These are phyloP conservation scores for Hypoxylon sp. DNA, from an alignment of 2,329 filamentous ascomycete genomes.

Conservation along the genomic window DNA sequence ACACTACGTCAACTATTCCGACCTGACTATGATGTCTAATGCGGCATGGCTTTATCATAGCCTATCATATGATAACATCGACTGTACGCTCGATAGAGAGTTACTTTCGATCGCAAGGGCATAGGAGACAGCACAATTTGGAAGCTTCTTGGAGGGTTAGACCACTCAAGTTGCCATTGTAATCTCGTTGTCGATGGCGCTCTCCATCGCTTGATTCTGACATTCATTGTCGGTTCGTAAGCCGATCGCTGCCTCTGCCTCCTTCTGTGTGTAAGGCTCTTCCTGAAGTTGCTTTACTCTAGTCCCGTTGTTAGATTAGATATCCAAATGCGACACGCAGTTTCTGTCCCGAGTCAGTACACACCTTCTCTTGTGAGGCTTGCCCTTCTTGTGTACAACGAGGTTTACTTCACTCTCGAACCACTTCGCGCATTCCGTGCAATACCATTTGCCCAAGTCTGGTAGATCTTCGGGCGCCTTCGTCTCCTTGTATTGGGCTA, in stretches of 20 bases:
- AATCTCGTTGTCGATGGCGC: constrained; percentile 53
- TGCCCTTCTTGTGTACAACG: constrained; percentile 81
- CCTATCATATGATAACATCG: constrained; percentile 4
- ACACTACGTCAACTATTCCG: not conserved
- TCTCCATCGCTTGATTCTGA: constrained; percentile 38
- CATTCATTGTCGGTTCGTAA: constrained; percentile 75
- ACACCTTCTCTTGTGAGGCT: constrained; percentile 92
- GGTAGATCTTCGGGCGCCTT: constrained; percentile 90
- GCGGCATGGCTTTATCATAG: not conserved
- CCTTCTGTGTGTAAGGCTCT: constrained; percentile 86
- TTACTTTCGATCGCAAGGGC: not conserved
- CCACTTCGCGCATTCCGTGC: constrained; percentile 94
- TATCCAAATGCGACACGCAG: constrained; percentile 35
- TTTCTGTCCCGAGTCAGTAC: constrained; percentile 31
- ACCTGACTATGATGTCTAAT: constrained; percentile 2
- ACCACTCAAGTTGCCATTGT: constrained; percentile 53
- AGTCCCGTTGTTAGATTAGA: constrained; percentile 33
- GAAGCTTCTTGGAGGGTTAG: not conserved
- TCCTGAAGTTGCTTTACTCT: constrained; percentile 86
- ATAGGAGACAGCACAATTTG: not conserved
- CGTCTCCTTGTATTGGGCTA: constrained; percentile 80
- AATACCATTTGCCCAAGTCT: constrained; percentile 87
- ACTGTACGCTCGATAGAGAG: not conserved
- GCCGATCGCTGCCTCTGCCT: constrained; percentile 84
- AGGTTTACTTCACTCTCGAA: constrained; percentile 88